These are phyloP conservation scores for Lentinula sp. DNA, from an alignment of 768 basidiomycete species.

Conservation along the genomic window DNA sequence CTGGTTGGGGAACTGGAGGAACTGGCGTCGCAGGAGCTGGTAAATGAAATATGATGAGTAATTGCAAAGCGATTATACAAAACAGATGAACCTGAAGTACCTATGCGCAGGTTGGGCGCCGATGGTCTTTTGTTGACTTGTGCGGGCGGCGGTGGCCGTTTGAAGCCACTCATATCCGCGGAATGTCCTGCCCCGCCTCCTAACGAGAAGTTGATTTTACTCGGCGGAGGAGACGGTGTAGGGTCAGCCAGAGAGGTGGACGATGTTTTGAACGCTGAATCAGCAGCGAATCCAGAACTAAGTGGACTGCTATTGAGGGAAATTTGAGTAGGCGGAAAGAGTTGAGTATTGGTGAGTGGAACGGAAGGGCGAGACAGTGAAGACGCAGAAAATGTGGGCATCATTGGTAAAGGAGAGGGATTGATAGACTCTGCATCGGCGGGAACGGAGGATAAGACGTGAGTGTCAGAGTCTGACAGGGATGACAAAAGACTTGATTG, in stretches of 20 bases:
- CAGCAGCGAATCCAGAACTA: neutral
- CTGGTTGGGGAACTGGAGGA: neutral
- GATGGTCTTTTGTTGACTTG: neutral
- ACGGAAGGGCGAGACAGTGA: constrained; percentile 11
- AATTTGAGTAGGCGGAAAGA: constrained; percentile 66
- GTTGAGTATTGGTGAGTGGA: constrained; percentile 35
- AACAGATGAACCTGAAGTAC: neutral
- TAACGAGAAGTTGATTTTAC: neutral
- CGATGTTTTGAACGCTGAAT: neutral
- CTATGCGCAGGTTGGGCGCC: constrained; percentile 1
- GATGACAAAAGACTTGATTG: neutral
- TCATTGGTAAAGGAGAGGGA: constrained; percentile 49
- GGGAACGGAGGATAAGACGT: neutral
- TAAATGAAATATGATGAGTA: neutral
- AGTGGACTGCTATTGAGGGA: constrained; percentile 13
- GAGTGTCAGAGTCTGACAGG: neutral
- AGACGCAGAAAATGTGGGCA: constrained; percentile 38
- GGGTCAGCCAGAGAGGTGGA: constrained; percentile 1
- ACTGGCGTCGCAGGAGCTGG: neutral
- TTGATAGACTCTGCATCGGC: neutral
- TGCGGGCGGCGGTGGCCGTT: constrained; percentile 10
- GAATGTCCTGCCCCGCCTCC: neutral
- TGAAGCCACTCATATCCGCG: neutral
- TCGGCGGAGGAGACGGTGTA: constrained; percentile 1
- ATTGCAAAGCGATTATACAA: neutral